Evolutionary conservation across 139 green algal genomes (phyloP).

Genomic region (Bryopsis sp.): DNA sequence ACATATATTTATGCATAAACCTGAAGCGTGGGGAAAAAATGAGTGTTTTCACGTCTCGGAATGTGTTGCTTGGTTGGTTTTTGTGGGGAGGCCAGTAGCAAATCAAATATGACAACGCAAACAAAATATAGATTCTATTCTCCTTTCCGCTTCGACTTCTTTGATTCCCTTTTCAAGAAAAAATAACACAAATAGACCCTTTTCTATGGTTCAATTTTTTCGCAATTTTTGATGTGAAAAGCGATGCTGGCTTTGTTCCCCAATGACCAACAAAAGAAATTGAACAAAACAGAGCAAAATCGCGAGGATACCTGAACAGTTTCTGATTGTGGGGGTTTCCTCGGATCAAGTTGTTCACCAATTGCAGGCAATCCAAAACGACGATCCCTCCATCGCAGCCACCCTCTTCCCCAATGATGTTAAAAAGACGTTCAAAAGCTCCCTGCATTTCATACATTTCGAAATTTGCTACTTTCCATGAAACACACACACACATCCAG

Average conservation of each 20-base stretch:
- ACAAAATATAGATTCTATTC: background rate
- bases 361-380: slow-evolving; percentile 66
- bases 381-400: slow-evolving; percentile 48
- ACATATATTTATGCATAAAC: no score
- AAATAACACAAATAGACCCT: background rate
- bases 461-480: no score
- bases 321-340: slow-evolving; percentile 69
- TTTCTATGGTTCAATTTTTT: background rate
- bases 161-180: background rate
- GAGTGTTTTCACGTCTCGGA: no score
- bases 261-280: no score
- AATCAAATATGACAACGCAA: no score
- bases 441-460: no score
- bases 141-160: background rate
- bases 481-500: no score
- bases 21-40: no score
- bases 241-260: background rate
- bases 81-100: no score
- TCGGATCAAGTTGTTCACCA: slow-evolving; percentile 78
- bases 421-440: slow-evolving; percentile 74
- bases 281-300: no score
- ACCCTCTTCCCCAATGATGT: slow-evolving; percentile 69
- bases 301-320: slow-evolving; percentile 48
- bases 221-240: background rate
- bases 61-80: no score